A percentile compares a stretch with the other conserved stretches of the same genome.
Conservation (phyloP, 129 eudicot genomes). For the Lonicera japonica region DNA sequence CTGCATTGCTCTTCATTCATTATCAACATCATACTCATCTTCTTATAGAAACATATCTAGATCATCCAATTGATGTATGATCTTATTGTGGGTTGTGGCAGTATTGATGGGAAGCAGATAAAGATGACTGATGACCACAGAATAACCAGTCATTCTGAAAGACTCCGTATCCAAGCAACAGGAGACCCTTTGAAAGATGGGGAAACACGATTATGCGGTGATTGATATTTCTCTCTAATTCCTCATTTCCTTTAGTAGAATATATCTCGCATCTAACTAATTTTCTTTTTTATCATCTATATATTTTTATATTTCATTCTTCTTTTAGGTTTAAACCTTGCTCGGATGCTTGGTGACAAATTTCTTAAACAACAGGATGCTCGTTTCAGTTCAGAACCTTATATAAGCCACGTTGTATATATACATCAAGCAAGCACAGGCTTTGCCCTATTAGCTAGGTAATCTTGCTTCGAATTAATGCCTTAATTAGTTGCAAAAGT, state of each 20-base stretch:
- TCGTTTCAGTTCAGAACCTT: slow-evolving; percentile 90
- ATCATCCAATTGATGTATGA: no score
- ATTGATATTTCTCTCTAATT: slow-evolving; percentile 4
- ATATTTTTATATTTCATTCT: background rate
- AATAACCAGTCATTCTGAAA: slow-evolving; percentile 64
- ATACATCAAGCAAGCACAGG: slow-evolving; percentile 59
- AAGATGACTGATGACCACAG: slow-evolving; percentile 94
- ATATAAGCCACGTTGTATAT: slow-evolving; percentile 68
- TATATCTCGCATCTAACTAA: background rate
- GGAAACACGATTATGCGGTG: slow-evolving; percentile 87
- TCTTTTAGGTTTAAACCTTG: slow-evolving; percentile 75
- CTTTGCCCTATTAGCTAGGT: slow-evolving; percentile 94
- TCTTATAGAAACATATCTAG: no score
- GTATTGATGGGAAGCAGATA: slow-evolving; percentile 67
- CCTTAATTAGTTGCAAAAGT: slow-evolving; percentile 4
- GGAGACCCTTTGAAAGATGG: slow-evolving; percentile 87
- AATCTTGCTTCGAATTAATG: slow-evolving; percentile 8
- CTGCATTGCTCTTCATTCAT: no score
- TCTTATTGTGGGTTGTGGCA: slow-evolving; percentile 20
- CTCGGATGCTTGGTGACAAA: slow-evolving; percentile 93
- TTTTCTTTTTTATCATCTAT: background rate
- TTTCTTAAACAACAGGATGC: slow-evolving; percentile 86
- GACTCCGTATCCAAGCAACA: slow-evolving; percentile 66
- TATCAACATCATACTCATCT: background rate
- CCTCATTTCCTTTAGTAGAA: background rate